Evolutionary conservation across 164 flowering plant genomes (phyloP).

Genomic region (Sextonia rubra): DNA sequence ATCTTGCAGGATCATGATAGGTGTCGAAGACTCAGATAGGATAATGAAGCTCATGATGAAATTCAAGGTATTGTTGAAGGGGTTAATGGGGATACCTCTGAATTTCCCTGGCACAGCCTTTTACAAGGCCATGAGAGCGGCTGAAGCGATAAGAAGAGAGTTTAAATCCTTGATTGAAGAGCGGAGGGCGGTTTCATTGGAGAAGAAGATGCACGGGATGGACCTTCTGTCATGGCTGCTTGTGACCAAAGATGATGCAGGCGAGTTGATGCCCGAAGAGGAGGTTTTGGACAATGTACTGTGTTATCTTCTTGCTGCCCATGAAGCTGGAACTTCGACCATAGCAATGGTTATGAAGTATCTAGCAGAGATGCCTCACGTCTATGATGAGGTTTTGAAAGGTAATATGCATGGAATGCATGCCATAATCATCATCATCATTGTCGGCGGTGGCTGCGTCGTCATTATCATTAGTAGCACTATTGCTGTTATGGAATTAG

Average conservation of each 20-base stretch:
- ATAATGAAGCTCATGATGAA: conserved; percentile 17
- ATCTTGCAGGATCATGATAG: conserved; percentile 22
- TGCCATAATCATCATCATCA: background rate
- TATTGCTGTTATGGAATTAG: too few species aligned
- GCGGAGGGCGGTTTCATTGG: conserved; percentile 20
- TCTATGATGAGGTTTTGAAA: conserved; percentile 14
- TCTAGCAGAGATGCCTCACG: conserved; percentile 20
- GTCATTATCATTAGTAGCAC: too few species aligned
- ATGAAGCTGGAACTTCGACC: conserved; percentile 48
- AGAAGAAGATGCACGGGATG: background rate
- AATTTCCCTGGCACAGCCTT: conserved; percentile 47
- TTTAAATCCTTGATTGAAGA: conserved; percentile 2
- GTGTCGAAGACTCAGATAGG: conserved; percentile 32
- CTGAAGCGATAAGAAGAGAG: conserved; percentile 29
- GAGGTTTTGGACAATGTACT: conserved; percentile 55
- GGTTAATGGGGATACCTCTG: conserved; percentile 9
- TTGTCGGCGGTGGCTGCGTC: too few species aligned
- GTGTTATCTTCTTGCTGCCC: conserved; percentile 48
- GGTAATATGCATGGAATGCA: conserved; percentile 4
- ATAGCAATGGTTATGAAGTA: conserved; percentile 44
- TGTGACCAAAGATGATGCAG: conserved; percentile 13
- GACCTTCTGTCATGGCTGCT: conserved; percentile 22
- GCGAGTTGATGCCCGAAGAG: conserved; percentile 35
- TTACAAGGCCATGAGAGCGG: conserved; percentile 14
- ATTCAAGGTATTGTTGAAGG: conserved; percentile 7